Evolutionary conservation across 768 basidiomycete genomes (phyloP).

Genomic region (Cubamyces sp.): DNA sequence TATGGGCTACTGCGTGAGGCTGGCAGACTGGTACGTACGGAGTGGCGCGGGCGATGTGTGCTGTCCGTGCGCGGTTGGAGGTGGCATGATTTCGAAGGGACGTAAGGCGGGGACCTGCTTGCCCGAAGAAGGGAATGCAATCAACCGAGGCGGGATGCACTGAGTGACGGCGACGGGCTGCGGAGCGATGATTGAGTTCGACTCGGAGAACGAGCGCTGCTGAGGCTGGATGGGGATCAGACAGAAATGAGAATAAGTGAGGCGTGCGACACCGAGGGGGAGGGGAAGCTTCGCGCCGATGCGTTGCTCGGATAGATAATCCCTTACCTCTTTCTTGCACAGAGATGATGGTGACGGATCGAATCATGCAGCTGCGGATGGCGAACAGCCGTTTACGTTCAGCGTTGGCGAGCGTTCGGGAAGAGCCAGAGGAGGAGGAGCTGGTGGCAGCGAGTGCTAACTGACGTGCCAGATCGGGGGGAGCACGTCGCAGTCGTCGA

Average conservation of each 20-base stretch:
- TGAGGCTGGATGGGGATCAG: background rate
- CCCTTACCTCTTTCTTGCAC: too few relatives aligned
- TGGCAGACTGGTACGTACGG: background rate
- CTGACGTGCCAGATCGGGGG: slow-evolving; percentile 21
- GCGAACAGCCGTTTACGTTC: background rate
- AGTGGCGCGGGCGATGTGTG: slow-evolving; percentile 1
- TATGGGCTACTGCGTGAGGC: too few relatives aligned
- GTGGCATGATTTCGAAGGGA: slow-evolving; percentile 8
- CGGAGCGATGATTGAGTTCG: slow-evolving; percentile 19
- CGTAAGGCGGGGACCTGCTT: slow-evolving; percentile 3
- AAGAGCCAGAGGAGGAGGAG: background rate
- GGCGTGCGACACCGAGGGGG: background rate
- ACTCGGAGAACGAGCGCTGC: too few relatives aligned
- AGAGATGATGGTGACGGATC: too few relatives aligned
- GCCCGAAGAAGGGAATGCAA: slow-evolving; percentile 2
- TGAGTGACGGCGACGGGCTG: slow-evolving; percentile 6
- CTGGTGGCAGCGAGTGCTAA: background rate
- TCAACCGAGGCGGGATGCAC: slow-evolving; percentile 13
- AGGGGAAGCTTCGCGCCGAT: background rate
- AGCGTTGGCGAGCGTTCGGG: background rate
- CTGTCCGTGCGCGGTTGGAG: background rate
- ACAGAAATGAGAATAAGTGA: background rate
- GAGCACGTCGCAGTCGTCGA: background rate
- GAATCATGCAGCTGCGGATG: background rate
- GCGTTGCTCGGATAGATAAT: too few relatives aligned